Conservation (phyloP, 106 monocot species). For the Posidonia australis region DNA sequence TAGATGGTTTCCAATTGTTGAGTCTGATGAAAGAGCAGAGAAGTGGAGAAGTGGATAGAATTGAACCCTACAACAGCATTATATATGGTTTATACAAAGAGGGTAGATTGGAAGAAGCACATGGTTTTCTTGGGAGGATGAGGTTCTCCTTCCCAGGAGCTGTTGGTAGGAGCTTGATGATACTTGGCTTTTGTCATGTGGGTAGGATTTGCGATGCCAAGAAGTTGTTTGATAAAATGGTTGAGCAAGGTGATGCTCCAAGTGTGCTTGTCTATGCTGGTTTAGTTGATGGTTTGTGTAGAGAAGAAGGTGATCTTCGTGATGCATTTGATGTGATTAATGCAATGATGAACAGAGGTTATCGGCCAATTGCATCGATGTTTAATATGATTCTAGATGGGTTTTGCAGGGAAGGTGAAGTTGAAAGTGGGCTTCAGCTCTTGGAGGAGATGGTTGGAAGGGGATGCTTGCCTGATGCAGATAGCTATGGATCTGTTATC, state of each 20-base stretch:
- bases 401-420: constrained; percentile 37
- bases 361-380: constrained; percentile 31
- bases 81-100: constrained; percentile 57
- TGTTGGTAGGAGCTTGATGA: constrained; percentile 31
- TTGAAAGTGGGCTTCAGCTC: constrained; percentile 31
- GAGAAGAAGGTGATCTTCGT: constrained; percentile 4
- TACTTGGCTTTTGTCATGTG: constrained; percentile 28
- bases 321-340: constrained; percentile 61
- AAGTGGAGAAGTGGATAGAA: constrained; percentile 12
- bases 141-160: constrained; percentile 40
- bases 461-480: constrained; percentile 28
- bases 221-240: constrained; percentile 45
- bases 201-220: constrained; percentile 32
- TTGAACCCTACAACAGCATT: constrained; percentile 63
- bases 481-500: constrained; percentile 41
- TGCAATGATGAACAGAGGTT: constrained; percentile 40
- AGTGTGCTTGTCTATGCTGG: constrained; percentile 32
- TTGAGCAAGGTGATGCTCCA: constrained; percentile 32
- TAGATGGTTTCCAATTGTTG: constrained; percentile 47
- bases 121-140: constrained; percentile 42
- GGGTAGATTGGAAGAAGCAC: constrained; percentile 38
- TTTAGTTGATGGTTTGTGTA: constrained; percentile 34
- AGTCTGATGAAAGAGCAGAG: constrained; percentile 44
- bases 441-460: constrained; percentile 55
- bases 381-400: constrained; percentile 44